Evolutionary conservation across 2,329 filamentous ascomycete species (phyloP).

Genomic region (Penicillium sp.): DNA sequence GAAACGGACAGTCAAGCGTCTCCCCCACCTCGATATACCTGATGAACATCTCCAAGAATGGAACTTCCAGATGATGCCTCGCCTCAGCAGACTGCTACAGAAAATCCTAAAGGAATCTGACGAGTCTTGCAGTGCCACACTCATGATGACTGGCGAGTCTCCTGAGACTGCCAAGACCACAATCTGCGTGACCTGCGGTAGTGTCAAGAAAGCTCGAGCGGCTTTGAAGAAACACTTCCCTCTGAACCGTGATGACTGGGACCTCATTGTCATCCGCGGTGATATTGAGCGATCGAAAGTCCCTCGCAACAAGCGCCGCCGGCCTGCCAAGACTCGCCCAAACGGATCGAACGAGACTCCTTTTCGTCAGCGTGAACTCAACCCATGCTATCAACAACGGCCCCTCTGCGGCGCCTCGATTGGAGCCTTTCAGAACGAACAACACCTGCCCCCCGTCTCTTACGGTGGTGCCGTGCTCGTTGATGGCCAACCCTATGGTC

Average conservation of each 20-base stretch:
- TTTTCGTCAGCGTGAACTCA: constrained; percentile 47
- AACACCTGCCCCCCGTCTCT: constrained; percentile 86
- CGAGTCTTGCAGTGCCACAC: constrained; percentile 63
- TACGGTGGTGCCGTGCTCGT: constrained; percentile 86
- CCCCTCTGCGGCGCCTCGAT: constrained; percentile 89
- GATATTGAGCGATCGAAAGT: constrained; percentile 59
- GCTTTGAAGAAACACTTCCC: constrained; percentile 60
- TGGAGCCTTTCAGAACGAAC: constrained; percentile 81
- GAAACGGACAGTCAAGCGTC: constrained; percentile 48
- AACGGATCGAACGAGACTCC: constrained; percentile 29
- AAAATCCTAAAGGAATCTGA: constrained; percentile 60
- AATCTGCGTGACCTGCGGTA: constrained; percentile 65
- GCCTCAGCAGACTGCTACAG: constrained; percentile 60
- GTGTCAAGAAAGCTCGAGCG: constrained; percentile 59
- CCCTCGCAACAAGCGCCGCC: constrained; percentile 44
- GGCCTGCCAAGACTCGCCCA: constrained; percentile 36
- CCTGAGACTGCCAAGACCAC: constrained; percentile 61
- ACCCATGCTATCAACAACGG: constrained; percentile 74
- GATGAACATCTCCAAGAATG: constrained; percentile 59
- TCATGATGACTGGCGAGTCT: constrained; percentile 62
- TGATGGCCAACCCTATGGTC: constrained; percentile 81
- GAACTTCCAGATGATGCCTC: constrained; percentile 60
- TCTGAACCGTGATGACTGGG: constrained; percentile 58
- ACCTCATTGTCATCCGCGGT: constrained; percentile 63
- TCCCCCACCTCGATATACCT: constrained; percentile 55